Evolutionary conservation across 768 basidiomycete species (phyloP), one percentile per base, ranked within the genome.

Genomic region (Mycena pura): DNA sequence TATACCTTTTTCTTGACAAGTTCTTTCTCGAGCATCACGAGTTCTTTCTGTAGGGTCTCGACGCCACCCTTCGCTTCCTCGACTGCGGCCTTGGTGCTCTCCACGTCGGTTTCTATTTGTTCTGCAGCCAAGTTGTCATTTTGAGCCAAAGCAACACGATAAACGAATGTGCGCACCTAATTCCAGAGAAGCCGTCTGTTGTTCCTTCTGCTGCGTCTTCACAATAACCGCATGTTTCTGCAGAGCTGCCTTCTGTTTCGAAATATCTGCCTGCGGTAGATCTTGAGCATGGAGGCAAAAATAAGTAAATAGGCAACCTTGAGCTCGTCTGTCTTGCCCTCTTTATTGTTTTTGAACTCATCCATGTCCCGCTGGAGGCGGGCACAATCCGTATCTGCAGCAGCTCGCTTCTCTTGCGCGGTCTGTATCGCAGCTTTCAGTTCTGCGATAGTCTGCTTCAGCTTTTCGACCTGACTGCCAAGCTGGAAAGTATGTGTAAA

Each of bases 341-440:
- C 97, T 73, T 97, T 97, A 79, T 99, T 96, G 76, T 96, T 91
- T 80, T 97, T 96, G 82, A 99, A 98, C 78, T 99, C 97, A 54
- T 86, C 86, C 95, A 99, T 99, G 72, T 99, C 97, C 68, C 90
- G 90, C 76, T 99, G 94, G 22, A 99, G 86, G 69, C 90, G 92
- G 77, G 88, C 88, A 72, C 86, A 85, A 60, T 98, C 95, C 0
- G 81, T 87, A 47, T 88, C 79, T 0, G 94, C 93, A 7, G 76
- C 81, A 69, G 84, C 85, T 73, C 96, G 92, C 70, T 93, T 93
- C 54, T 88, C 81, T 71, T 88, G 86, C 6, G 93, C 88, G 0
- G 77, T 76, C 62, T 87, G 75, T n/a, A 92, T 76, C 1, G 86
- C 84, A 19, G 72, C 71, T 40, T 83, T 79, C 27, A 95, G 79